Percentiles rank a stretch among this genome's conserved stretches.
Evolutionary conservation across 768 basidiomycete species (phyloP).

Genomic region (Sarcodon sp.): DNA sequence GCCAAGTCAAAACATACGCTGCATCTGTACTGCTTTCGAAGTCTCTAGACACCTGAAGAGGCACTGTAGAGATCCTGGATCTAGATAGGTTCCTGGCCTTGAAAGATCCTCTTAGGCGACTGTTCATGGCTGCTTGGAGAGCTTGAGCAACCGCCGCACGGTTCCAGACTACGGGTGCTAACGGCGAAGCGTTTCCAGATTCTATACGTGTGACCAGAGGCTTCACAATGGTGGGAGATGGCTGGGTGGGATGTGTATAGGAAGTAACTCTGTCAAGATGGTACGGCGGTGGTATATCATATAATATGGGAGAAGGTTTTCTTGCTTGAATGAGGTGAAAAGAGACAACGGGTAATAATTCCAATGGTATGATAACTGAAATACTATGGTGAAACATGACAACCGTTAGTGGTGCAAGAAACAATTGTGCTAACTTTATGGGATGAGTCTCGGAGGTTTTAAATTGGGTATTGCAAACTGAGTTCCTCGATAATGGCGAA

Average conservation of each 20-base stretch:
- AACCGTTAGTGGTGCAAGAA: neutral
- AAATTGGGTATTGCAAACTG: constrained; percentile 12
- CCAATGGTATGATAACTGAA: constrained; percentile 42
- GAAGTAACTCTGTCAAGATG: constrained; percentile 16
- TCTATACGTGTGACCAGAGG: no score
- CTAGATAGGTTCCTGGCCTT: no score
- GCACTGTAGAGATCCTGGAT: no score
- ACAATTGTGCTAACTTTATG: constrained; percentile 49
- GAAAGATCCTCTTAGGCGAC: neutral
- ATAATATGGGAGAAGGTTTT: constrained; percentile 15
- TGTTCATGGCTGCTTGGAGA: neutral
- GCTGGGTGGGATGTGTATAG: no score
- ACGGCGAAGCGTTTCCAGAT: no score
- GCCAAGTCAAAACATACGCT: no score
- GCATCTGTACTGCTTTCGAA: no score
- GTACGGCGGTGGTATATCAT: constrained; percentile 19
- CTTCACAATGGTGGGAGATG: no score
- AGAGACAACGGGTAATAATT: constrained; percentile 29
- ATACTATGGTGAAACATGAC: constrained; percentile 20
- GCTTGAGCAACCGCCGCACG: neutral
- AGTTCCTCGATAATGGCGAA: constrained; percentile 18
- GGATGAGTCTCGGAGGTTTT: constrained; percentile 78
- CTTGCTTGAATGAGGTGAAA: constrained; percentile 15
- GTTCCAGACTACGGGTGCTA: neutral
- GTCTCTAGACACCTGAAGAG: no score